Evolutionary conservation across 2,329 filamentous ascomycete species (phyloP).

Genomic region (Cladophialophora yegresii): DNA sequence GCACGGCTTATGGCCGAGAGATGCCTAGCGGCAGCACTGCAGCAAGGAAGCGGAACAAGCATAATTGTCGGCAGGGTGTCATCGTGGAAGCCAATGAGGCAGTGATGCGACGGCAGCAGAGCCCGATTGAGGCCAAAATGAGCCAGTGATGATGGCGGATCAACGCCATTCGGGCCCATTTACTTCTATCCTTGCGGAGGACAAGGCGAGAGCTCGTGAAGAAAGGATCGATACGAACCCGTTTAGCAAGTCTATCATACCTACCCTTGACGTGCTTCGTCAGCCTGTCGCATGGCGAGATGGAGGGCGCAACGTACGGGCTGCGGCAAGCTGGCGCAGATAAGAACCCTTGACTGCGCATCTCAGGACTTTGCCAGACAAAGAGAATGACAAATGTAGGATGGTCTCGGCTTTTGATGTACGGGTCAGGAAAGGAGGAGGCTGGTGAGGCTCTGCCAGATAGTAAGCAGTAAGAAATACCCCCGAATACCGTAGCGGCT

Average conservation of each 20-base stretch:
- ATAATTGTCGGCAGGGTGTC: slow-evolving; percentile 11
- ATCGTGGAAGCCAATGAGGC: slow-evolving; percentile 18
- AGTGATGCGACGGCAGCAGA: slow-evolving; percentile 11
- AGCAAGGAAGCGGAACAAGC: slow-evolving; percentile 1
- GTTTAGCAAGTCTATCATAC: slow-evolving; percentile 11
- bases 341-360: background rate
- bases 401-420: background rate
- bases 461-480: background rate
- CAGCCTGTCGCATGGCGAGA: background rate
- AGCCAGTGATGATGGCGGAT: slow-evolving; percentile 7
- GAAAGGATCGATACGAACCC: slow-evolving; percentile 15
- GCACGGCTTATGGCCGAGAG: slow-evolving; percentile 11
- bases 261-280: background rate
- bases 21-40: slow-evolving; percentile 10
- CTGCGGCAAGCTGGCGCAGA: background rate
- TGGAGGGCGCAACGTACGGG: slow-evolving; percentile 7
- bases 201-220: background rate
- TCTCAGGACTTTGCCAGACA: background rate
- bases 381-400: background rate
- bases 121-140: slow-evolving; percentile 1
- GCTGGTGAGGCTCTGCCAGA: slow-evolving; percentile 10
- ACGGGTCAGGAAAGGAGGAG: slow-evolving; percentile 1
- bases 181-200: background rate
- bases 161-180: background rate
- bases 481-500: background rate